Conservation (phyloP, 1,139 yeast species). For the Scheffersomyces illinoinensis region DNA sequence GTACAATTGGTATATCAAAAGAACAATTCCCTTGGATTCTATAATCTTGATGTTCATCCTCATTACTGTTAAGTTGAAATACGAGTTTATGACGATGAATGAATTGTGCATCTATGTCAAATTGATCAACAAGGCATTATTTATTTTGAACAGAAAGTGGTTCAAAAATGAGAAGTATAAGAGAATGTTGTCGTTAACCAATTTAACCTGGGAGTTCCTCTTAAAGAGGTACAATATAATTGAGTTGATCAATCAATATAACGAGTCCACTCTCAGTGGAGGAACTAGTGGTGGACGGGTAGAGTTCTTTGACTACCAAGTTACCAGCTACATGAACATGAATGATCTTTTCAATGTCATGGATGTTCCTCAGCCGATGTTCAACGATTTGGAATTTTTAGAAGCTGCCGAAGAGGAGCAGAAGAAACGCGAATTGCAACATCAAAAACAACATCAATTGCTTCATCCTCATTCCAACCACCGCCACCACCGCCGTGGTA, state of each 20-base stretch:
- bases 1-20: constrained; percentile 61
- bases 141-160: constrained; percentile 47
- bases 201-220: constrained; percentile 46
- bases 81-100: constrained; percentile 38
- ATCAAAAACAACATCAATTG: neutral
- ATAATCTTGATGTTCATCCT: constrained; percentile 54
- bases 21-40: constrained; percentile 63
- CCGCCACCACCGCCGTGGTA: neutral
- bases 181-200: constrained; percentile 45
- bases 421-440: neutral
- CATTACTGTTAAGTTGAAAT: constrained; percentile 53
- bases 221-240: constrained; percentile 38
- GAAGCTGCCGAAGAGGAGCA: constrained; percentile 1
- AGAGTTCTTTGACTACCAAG: constrained; percentile 44
- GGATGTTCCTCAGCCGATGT: constrained; percentile 46
- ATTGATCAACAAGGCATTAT: constrained; percentile 43
- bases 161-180: constrained; percentile 50
- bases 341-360: constrained; percentile 43
- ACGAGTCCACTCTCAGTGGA: constrained; percentile 13
- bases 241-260: constrained; percentile 29
- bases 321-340: constrained; percentile 40
- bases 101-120: constrained; percentile 35
- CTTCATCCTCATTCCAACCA: constrained; percentile 1
- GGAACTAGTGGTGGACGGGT: constrained; percentile 18
- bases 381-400: constrained; percentile 2